Evolutionary conservation across 2,329 filamentous ascomycete species (phyloP).

Genomic region (Dothistroma septosporum): DNA sequence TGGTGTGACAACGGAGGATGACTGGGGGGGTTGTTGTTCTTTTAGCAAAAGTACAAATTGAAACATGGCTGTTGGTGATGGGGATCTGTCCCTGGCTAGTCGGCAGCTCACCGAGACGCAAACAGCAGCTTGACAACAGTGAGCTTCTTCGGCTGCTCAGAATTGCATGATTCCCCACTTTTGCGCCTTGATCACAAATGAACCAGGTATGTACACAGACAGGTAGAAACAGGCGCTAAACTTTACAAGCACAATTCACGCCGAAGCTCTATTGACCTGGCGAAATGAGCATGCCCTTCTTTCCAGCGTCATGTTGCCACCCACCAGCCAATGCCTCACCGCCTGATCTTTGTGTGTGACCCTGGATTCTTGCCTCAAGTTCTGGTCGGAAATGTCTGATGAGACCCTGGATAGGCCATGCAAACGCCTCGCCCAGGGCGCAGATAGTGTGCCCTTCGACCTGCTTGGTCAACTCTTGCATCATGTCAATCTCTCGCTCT

Average conservation of each 20-base stretch:
- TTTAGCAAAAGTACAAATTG: too few species aligned
- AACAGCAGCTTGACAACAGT: not conserved
- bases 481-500: slow-evolving; percentile 95
- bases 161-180: not conserved
- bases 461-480: slow-evolving; percentile 98
- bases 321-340: slow-evolving; percentile 78
- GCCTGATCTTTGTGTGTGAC: slow-evolving; percentile 69
- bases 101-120: not conserved
- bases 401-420: slow-evolving; percentile 96
- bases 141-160: not conserved
- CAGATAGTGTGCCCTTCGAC: slow-evolving; percentile 99
- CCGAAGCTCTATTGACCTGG: slow-evolving; percentile 71
- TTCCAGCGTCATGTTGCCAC: slow-evolving; percentile 70
- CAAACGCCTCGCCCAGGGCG: slow-evolving; percentile 94
- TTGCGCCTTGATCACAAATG: slow-evolving; percentile 4
- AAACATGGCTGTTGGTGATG: too few species aligned
- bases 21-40: too few species aligned
- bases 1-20: too few species aligned
- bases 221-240: not conserved
- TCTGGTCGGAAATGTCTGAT: slow-evolving; percentile 98
- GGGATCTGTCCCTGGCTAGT: not conserved
- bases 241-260: slow-evolving; percentile 1
- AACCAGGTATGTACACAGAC: slow-evolving; percentile 9
- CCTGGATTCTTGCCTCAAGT: slow-evolving; percentile 83
- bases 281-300: slow-evolving; percentile 77